phyloP scores from a whole-genome alignment of 2,329 filamentous ascomycete genomes.

The Diplodia seriata region DNA sequence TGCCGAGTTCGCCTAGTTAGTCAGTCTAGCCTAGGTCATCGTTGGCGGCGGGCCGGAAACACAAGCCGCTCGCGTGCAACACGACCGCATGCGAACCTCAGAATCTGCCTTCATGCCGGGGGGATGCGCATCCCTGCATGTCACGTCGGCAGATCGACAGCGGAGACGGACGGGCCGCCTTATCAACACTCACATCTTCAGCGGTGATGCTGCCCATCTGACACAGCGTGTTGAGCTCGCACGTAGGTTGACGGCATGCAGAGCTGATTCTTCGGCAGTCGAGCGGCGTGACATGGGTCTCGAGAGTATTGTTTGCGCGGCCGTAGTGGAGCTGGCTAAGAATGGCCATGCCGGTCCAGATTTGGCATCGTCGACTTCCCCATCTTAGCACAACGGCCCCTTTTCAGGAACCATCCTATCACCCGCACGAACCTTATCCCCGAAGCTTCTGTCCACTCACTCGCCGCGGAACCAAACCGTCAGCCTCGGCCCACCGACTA shows the following conservation, averaged over 20 bases:
- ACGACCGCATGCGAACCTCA: not conserved
- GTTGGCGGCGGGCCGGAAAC: not conserved
- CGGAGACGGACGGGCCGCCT: not conserved
- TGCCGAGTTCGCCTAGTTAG: not conserved
- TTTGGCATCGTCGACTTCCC: not conserved
- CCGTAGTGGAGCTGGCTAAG: not conserved
- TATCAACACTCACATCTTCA: not conserved
- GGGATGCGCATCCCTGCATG: not conserved
- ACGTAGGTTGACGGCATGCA: not conserved
- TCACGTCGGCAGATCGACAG: slow-evolving; percentile 12
- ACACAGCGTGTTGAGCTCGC: not conserved
- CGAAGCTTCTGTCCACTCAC: not conserved
- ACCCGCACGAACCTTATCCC: not conserved
- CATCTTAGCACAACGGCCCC: not conserved
- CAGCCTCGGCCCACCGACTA: not conserved
- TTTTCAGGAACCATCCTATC: slow-evolving; percentile 3
- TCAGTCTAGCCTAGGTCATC: not conserved
- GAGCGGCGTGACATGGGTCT: not conserved
- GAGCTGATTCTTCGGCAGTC: not conserved
- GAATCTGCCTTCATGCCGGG: not conserved
- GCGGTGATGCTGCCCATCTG: not conserved
- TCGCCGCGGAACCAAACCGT: not conserved
- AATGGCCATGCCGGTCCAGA: not conserved
- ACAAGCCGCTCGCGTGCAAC: not conserved
- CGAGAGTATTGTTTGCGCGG: not conserved